phyloP scores from a whole-genome alignment of 2,329 filamentous ascomycete species.

The Alternaria arborescens region DNA sequence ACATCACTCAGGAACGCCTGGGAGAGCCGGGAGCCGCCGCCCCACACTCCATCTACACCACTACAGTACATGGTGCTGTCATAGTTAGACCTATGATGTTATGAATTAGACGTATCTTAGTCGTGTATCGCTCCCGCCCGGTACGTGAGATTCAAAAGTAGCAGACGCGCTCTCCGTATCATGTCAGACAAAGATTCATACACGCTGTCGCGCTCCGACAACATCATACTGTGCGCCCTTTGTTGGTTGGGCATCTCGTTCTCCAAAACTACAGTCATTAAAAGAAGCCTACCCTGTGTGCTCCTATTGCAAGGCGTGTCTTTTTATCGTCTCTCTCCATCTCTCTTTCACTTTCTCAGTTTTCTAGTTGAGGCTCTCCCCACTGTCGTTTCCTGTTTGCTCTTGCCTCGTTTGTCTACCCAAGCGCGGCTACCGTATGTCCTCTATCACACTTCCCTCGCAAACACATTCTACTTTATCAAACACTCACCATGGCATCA shows the following conservation, averaged over 20 bases:
- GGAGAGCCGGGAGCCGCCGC: neutral
- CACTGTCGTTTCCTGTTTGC: constrained; percentile 11
- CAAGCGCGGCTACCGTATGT: constrained; percentile 3
- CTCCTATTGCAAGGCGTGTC: neutral
- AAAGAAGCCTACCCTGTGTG: neutral
- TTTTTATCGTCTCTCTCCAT: neutral
- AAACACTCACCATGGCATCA: constrained; percentile 30
- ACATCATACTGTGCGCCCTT: too few species aligned
- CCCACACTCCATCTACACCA: neutral
- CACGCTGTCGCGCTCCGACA: too few species aligned
- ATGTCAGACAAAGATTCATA: neutral
- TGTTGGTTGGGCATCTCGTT: too few species aligned
- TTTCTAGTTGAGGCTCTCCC: neutral
- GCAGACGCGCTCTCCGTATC: neutral
- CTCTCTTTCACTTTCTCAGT: neutral
- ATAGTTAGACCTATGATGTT: neutral
- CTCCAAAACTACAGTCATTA: too few species aligned
- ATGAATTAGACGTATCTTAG: neutral
- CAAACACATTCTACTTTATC: constrained; percentile 3
- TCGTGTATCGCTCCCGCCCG: neutral
- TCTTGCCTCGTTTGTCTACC: constrained; percentile 14
- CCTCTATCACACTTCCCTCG: neutral
- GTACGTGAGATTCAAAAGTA: neutral
- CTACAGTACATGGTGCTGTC: neutral
- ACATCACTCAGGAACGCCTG: constrained; percentile 14